phyloP scores from a whole-genome alignment of 192 early-diverging fungal genomes.

The Linnemannia zychae region DNA sequence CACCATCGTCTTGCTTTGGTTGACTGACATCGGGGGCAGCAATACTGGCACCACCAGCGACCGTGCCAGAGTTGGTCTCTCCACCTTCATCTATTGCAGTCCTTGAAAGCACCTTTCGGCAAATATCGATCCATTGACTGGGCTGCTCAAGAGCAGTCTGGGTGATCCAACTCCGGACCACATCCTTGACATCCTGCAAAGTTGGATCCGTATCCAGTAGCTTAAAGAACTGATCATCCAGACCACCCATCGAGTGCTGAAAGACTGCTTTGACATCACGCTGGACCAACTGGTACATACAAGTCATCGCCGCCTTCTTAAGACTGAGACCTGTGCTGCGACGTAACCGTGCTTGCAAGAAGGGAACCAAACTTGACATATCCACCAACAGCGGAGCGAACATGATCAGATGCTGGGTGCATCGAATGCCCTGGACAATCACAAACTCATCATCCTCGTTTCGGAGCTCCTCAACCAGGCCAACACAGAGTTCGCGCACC shows the following conservation, averaged over 20 bases:
- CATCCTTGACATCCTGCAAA: slow-evolving; percentile 69
- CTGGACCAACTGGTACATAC: slow-evolving; percentile 88
- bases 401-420: slow-evolving; percentile 90
- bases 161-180: slow-evolving; percentile 71
- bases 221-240: slow-evolving; percentile 87
- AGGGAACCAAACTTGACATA: slow-evolving; percentile 74
- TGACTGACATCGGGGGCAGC: slow-evolving; percentile 31
- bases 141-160: slow-evolving; percentile 75
- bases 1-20: slow-evolving; percentile 53
- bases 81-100: slow-evolving; percentile 62
- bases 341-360: slow-evolving; percentile 79
- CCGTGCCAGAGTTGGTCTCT: slow-evolving; percentile 27
- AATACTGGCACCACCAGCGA: slow-evolving; percentile 3
- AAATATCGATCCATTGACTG: slow-evolving; percentile 86
- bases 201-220: slow-evolving; percentile 82
- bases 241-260: slow-evolving; percentile 66
- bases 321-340: slow-evolving; percentile 68
- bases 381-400: slow-evolving; percentile 87
- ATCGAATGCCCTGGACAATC: slow-evolving; percentile 86
- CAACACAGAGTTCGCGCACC: slow-evolving; percentile 84
- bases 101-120: slow-evolving; percentile 82
- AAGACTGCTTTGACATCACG: slow-evolving; percentile 81
- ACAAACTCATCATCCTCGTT: slow-evolving; percentile 82
- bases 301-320: slow-evolving; percentile 84
- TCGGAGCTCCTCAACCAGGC: slow-evolving; percentile 83